Conservation (phyloP, 805 yeast genomes). For the Barnettozyma botsteinii region DNA sequence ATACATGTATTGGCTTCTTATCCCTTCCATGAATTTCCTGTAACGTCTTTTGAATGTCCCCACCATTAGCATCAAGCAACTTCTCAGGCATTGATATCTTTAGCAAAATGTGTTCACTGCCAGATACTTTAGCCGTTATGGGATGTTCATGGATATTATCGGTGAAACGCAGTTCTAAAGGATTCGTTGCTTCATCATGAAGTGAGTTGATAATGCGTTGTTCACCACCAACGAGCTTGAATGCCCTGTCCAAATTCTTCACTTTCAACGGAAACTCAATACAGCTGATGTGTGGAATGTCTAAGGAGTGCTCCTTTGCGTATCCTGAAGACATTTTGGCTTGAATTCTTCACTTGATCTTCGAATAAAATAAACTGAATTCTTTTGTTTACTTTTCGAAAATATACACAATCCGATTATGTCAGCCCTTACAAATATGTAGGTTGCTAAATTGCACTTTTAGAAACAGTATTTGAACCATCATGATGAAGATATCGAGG, state of each 20-base stretch:
- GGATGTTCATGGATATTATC: conserved; percentile 50
- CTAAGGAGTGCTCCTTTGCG: conserved; percentile 57
- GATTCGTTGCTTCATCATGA: conserved; percentile 27
- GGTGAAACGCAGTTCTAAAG: conserved; percentile 36
- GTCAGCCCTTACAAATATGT: background rate
- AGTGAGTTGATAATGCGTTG: conserved; percentile 28
- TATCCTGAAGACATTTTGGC: conserved; percentile 19
- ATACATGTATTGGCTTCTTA: conserved; percentile 35
- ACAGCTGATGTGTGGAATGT: conserved; percentile 66
- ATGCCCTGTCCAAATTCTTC: conserved; percentile 53
- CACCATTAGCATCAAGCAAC: conserved; percentile 36
- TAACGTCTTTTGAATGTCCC: conserved; percentile 39
- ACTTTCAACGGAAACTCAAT: conserved; percentile 78
- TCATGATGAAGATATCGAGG: too few relatives aligned
- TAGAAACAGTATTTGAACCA: too few relatives aligned
- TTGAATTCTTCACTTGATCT: background rate
- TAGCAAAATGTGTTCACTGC: conserved; percentile 52
- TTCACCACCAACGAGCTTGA: conserved; percentile 65
- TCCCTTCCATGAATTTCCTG: conserved; percentile 27
- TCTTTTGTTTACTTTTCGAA: conserved; percentile 1
- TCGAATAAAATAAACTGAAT: too few relatives aligned
- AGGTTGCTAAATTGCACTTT: too few relatives aligned
- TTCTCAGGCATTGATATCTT: conserved; percentile 57
- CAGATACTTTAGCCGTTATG: conserved; percentile 44
- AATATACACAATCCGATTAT: background rate